phyloP scores from a whole-genome alignment of 2,329 filamentous ascomycete genomes.

The Lachnellula occidentalis region DNA sequence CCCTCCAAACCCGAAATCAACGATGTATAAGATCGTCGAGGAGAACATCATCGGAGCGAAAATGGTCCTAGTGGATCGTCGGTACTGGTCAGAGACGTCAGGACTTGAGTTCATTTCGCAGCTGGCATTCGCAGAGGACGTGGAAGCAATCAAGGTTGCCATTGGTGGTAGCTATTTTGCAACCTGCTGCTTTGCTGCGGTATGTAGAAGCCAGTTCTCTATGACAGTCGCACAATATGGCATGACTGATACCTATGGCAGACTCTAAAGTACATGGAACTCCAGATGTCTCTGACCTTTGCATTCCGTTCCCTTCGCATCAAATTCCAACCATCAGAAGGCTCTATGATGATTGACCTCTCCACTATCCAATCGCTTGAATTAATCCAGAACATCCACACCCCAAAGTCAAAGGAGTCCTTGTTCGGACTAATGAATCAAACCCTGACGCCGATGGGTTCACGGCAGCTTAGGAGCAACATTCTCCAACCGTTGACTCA shows the following conservation, averaged over 20 bases:
- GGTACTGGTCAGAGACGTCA: slow-evolving; percentile 74
- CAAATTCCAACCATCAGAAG: slow-evolving; percentile 80
- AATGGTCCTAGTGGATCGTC: slow-evolving; percentile 64
- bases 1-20: slow-evolving; percentile 61
- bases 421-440: slow-evolving; percentile 82
- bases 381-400: slow-evolving; percentile 79
- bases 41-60: slow-evolving; percentile 61
- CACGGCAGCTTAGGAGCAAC: slow-evolving; percentile 74
- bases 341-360: slow-evolving; percentile 93
- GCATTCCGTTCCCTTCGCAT: slow-evolving; percentile 76
- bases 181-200: slow-evolving; percentile 78
- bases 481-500: slow-evolving; percentile 83
- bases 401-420: slow-evolving; percentile 71
- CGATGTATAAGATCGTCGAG: slow-evolving; percentile 67
- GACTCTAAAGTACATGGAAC: slow-evolving; percentile 76
- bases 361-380: slow-evolving; percentile 84
- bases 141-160: slow-evolving; percentile 74
- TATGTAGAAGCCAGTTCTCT: slow-evolving; percentile 39
- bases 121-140: slow-evolving; percentile 73
- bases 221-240: not conserved
- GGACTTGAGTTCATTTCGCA: slow-evolving; percentile 74
- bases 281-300: slow-evolving; percentile 63
- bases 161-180: slow-evolving; percentile 82
- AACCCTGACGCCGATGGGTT: slow-evolving; percentile 83
- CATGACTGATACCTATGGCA: slow-evolving; percentile 33